These are phyloP conservation scores for Colletotrichum falcatum DNA, from an alignment of 2,329 filamentous ascomycete species.

Conservation along the genomic window DNA sequence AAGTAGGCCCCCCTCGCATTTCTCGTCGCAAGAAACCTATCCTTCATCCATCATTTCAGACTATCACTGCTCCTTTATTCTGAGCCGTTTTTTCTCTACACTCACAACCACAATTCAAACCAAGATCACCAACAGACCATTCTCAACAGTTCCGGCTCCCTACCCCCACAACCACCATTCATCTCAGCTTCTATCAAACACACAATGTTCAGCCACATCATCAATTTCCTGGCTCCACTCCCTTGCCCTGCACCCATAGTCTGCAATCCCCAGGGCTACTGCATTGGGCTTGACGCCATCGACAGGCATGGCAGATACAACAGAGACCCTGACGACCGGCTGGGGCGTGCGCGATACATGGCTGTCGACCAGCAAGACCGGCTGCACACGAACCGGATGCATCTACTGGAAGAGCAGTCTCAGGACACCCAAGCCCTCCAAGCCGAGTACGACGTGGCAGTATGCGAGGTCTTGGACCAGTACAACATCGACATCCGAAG, in stretches of 20 bases:
- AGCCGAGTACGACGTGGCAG: not conserved
- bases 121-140: not conserved
- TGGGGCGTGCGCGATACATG: not conserved
- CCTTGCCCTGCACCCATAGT: not conserved
- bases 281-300: slow-evolving; percentile 1
- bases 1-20: not conserved
- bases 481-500: not conserved
- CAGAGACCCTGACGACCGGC: not conserved
- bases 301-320: not conserved
- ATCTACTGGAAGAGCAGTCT: not conserved
- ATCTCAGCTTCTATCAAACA: not conserved
- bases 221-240: not conserved
- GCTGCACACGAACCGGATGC: not conserved
- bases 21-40: not conserved
- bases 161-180: not conserved
- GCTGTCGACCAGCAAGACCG: not conserved
- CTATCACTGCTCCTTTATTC: not conserved
- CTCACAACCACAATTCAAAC: too few relatives aligned
- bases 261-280: not conserved
- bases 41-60: not conserved
- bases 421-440: not conserved
- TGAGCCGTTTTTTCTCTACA: too few relatives aligned
- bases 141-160: not conserved
- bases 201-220: not conserved
- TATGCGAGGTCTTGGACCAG: not conserved